A percentile compares a stretch with the other conserved stretches of the same genome.
Evolutionary conservation across 75 land plant species (phyloP).

Genomic region (Selaginella tamariscina): DNA sequence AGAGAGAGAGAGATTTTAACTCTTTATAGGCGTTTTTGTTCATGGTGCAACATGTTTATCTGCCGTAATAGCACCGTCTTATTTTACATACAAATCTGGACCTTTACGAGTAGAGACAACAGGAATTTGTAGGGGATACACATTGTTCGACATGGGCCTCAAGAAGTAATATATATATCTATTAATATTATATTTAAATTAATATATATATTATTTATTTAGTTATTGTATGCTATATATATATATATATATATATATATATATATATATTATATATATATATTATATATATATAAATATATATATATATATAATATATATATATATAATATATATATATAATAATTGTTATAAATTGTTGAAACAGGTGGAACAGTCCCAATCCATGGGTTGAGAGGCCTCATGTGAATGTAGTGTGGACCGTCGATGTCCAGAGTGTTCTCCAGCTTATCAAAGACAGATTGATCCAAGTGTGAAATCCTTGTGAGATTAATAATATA

Average conservation of each 20-base stretch:
- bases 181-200: not conserved
- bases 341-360: not conserved
- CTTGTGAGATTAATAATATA: too few relatives aligned
- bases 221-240: not conserved
- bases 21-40: constrained; percentile 81
- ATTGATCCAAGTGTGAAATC: too few relatives aligned
- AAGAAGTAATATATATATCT: constrained; percentile 43
- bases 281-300: not conserved
- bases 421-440: constrained; percentile 59
- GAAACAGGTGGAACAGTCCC: constrained; percentile 62
- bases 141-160: constrained; percentile 76
- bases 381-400: constrained; percentile 78
- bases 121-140: constrained; percentile 82
- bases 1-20: too few relatives aligned
- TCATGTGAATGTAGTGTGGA: constrained; percentile 75
- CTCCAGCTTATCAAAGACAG: constrained; percentile 36
- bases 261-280: not conserved
- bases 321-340: not conserved
- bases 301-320: not conserved
- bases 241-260: too few relatives aligned
- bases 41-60: constrained; percentile 88
- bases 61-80: constrained; percentile 70
- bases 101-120: constrained; percentile 92
- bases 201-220: not conserved
- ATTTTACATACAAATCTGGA: constrained; percentile 69